Conservation (phyloP, 2,329 filamentous ascomycete genomes). For the Aspergillus aculeatinus region DNA sequence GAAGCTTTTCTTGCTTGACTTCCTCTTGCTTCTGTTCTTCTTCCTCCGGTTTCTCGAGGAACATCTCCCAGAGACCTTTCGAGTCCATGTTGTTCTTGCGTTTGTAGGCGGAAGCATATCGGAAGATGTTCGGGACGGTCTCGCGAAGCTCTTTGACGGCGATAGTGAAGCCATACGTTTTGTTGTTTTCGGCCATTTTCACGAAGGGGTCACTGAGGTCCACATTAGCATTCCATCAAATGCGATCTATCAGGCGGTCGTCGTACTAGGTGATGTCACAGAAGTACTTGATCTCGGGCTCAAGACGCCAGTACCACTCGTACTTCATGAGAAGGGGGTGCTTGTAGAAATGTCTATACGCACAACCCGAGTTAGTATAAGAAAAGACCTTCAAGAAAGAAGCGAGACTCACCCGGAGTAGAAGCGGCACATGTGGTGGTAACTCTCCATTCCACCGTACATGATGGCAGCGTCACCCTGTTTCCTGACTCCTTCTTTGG, state of each 20-base stretch:
- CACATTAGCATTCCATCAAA: constrained; percentile 33
- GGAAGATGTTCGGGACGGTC: constrained; percentile 97
- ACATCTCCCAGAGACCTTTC: constrained; percentile 98
- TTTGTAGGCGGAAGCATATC: constrained; percentile 98
- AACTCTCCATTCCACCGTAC: constrained; percentile 98
- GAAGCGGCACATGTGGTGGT: constrained; percentile 98
- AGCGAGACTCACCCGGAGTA: constrained; percentile 76
- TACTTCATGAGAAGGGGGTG: constrained; percentile 93
- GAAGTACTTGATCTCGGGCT: constrained; percentile 99
- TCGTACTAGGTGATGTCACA: constrained; percentile 97
- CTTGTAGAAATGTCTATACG: constrained; percentile 84
- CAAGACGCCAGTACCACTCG: constrained; percentile 99
- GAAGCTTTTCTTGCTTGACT: constrained; percentile 66
- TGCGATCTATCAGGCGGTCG: constrained; percentile 10
- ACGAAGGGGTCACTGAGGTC: constrained; percentile 79
- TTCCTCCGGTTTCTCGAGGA: constrained; percentile 66
- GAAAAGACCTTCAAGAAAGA: not conserved
- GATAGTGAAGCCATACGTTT: constrained; percentile 98
- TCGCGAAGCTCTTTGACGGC: constrained; percentile 97
- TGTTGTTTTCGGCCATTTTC: constrained; percentile 90
- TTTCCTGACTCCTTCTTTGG: constrained; percentile 92
- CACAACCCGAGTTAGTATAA: constrained; percentile 18
- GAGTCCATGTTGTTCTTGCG: constrained; percentile 85
- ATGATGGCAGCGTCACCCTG: constrained; percentile 97
- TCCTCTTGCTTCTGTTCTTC: constrained; percentile 57